These are phyloP conservation scores for Coemansia asiatica DNA, from an alignment of 192 early-diverging fungal species.

Conservation along the genomic window DNA sequence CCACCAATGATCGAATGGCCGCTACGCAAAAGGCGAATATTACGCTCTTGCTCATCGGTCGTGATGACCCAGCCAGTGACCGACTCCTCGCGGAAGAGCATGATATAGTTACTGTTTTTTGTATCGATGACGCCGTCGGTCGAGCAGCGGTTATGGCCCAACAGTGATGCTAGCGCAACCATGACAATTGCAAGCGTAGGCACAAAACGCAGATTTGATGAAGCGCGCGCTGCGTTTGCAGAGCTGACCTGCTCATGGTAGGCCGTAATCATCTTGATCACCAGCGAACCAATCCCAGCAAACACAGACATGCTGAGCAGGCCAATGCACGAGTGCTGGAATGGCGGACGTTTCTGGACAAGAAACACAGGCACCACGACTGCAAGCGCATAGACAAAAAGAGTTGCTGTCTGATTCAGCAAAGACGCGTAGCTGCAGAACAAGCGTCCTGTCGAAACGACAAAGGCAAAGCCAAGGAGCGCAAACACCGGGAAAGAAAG, in stretches of 20 bases:
- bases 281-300: slow-evolving; percentile 21
- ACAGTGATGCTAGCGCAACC: slow-evolving; percentile 23
- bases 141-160: slow-evolving; percentile 58
- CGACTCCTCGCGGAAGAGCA: slow-evolving; percentile 75
- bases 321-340: slow-evolving; percentile 22
- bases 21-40: slow-evolving; percentile 73
- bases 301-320: slow-evolving; percentile 28
- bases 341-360: not conserved
- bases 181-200: slow-evolving; percentile 11
- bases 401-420: slow-evolving; percentile 8
- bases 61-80: slow-evolving; percentile 80
- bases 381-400: slow-evolving; percentile 10
- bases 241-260: slow-evolving; percentile 26
- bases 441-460: slow-evolving; percentile 41
- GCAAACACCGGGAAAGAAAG: slow-evolving; percentile 58
- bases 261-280: slow-evolving; percentile 36
- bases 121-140: slow-evolving; percentile 24
- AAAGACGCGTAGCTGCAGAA: slow-evolving; percentile 18
- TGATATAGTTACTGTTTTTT: slow-evolving; percentile 31
- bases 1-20: slow-evolving; percentile 90
- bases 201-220: slow-evolving; percentile 24
- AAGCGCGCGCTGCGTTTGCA: not conserved
- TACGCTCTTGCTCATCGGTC: slow-evolving; percentile 55
- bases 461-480: slow-evolving; percentile 53
- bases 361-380: slow-evolving; percentile 20